Evolutionary conservation across 2,329 filamentous ascomycete species (phyloP), one percentile per base, ranked within the genome.

Genomic region (Fusarium nanum): DNA sequence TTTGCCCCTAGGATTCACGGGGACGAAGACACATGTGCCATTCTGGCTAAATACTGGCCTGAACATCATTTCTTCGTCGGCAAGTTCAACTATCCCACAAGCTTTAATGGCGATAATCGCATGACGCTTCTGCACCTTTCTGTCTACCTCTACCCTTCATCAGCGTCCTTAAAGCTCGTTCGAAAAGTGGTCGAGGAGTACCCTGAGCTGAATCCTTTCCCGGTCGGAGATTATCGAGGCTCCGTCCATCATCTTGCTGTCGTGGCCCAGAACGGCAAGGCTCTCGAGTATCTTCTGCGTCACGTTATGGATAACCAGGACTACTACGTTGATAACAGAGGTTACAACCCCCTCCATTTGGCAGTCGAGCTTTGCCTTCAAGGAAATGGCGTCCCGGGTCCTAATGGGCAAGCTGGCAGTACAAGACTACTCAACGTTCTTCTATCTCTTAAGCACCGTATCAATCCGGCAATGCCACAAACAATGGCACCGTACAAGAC

Each of bases 201-300:
- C 20, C 49, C 49, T 11, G 7, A 9, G 18, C 27, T 53, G n/a
- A 41, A 20, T 10, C 1, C 14, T 16, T 11, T 42, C n/a, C 34
- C 49, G 3, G n/a, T 18, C 20, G 14, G 13, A 18, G 34, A 42
- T 14, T 13, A 27, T 14, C 18, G n/a, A n/a, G 30, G 18, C 16
- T 64, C 62, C 6, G 40, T 65, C 20, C 22, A 59, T 10, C 60
- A 64, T 18, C 20, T 64, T 34, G 62, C 62, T 4, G 28, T 59
- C 37, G 30, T 32, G 9, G 61, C 61, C 5, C 34, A 37, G 14
- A 64, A 49, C n/a, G 2, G 16, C 9, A 9, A 8, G 14, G 50
- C 8, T 9, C 22, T 64, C 4, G 13, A 16, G 18, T 16, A 20
- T 6, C 25, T 64, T 12, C 16, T 64, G 14, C 7, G n/a, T 10